Base-by-base conservation (phyloP, 306 rosid genomes). In the Lithocarpus polystachyus region DNA sequence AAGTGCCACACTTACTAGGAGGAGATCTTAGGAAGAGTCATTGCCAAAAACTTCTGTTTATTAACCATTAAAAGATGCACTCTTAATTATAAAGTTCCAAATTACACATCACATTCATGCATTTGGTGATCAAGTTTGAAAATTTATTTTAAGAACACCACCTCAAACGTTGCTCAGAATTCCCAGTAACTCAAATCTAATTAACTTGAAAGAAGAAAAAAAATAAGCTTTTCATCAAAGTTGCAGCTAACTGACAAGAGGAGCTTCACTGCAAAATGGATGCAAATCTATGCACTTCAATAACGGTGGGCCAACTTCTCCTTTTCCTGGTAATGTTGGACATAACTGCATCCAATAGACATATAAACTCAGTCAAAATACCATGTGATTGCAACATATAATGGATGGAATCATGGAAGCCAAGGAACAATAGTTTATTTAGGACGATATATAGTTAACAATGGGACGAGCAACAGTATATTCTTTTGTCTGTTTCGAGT, bases 261-360 rank as follows among this genome's bases (percentile, higher is more conserved):
- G 24, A 67, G 52, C 72, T 67, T 19, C 11, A 33, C 72, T 35
- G 72, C 28, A 68, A 5, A 68, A 23, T 68, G 72, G 53, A 68
- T n/a, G 20, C 52, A 12, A 28, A 35, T 68, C 26, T 5, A 68
- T 19, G 52, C 52, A 68, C 61, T 84, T 85, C 84, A 87, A 79
- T 82, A 87, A 79, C 87, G 81, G 80, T 87, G 89, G 4, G 64
- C 76, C 71, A 87, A 31, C 84, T 87, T 87, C 81, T 87, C 90
- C 33, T 82, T 80, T 79, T 87, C 90, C 68, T 52, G 75, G 80
- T 74, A 87, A 37, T 71, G 17, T 77, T 85, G 80, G 43, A 79
- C 89, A 57, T 87, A 87, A 82, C 90, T 87, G 82, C 83, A 80
- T 60, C 45, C 60, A 73, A 31, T 56, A 26, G 12, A 37, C 52